Evolutionary conservation across 306 rosid species (phyloP).

Genomic region (Cucumis cinereus): DNA sequence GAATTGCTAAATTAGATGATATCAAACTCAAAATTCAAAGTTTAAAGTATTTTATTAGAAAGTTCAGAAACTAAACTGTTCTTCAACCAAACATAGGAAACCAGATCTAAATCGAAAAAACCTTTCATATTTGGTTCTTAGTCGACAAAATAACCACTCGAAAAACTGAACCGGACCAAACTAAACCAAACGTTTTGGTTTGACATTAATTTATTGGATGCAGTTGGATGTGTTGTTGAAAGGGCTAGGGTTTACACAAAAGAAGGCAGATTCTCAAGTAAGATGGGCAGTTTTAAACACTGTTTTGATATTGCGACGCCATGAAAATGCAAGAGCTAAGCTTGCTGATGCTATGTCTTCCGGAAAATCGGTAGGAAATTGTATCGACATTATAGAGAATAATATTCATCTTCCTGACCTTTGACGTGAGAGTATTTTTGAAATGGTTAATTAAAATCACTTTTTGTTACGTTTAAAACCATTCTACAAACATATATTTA

Average conservation of each 20-base stretch:
- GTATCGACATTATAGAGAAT: slow-evolving; percentile 61
- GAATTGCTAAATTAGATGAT: too few relatives aligned
- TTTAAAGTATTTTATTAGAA: too few relatives aligned
- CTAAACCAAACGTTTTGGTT: neutral
- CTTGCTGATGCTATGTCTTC: slow-evolving; percentile 70
- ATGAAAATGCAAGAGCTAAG: slow-evolving; percentile 50
- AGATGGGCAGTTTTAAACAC: slow-evolving; percentile 87
- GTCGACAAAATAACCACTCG: too few relatives aligned
- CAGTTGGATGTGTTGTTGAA: slow-evolving; percentile 57
- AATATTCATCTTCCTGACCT: slow-evolving; percentile 33
- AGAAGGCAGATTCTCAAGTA: slow-evolving; percentile 84
- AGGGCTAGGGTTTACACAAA: slow-evolving; percentile 76
- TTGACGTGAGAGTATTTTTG: too few relatives aligned
- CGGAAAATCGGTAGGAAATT: slow-evolving; percentile 64
- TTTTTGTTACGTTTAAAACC: too few relatives aligned
- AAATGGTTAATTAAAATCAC: too few relatives aligned
- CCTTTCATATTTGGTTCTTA: too few relatives aligned
- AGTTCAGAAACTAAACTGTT: too few relatives aligned
- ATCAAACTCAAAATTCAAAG: too few relatives aligned
- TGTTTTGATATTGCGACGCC: slow-evolving; percentile 60
- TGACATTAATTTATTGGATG: neutral
- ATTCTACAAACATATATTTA: too few relatives aligned
- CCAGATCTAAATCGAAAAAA: too few relatives aligned
- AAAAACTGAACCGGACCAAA: neutral
- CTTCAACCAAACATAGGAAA: too few relatives aligned